These are phyloP conservation scores for Gamarada debralockiae DNA, from an alignment of 495 filamentous ascomycete species.

Conservation along the genomic window DNA sequence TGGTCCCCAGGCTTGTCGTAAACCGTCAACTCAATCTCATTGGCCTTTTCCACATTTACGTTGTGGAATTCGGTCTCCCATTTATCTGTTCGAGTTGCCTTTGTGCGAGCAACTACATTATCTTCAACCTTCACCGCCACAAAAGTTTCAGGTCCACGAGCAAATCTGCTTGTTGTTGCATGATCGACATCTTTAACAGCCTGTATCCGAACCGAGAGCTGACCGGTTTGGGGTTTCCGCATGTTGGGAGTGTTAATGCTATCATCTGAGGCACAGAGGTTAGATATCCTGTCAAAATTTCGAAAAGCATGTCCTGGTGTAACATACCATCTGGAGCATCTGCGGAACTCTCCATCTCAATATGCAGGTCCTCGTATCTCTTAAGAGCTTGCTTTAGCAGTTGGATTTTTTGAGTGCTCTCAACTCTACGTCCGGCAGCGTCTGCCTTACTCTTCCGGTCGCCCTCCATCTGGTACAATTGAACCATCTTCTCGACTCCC, in stretches of 20 bases:
- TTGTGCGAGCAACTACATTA: constrained; percentile 80
- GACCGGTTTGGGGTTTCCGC: constrained; percentile 87
- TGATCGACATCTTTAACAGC: constrained; percentile 94
- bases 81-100: constrained; percentile 75
- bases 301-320: too few relatives aligned
- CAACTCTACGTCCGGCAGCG: constrained; percentile 80
- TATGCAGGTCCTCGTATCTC: constrained; percentile 94
- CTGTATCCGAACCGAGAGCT: constrained; percentile 77
- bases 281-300: too few relatives aligned
- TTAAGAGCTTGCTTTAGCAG: constrained; percentile 92
- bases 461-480: constrained; percentile 95
- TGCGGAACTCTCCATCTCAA: constrained; percentile 76
- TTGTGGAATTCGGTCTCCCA: constrained; percentile 90
- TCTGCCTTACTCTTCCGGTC: constrained; percentile 91
- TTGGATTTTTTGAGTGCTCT: constrained; percentile 97
- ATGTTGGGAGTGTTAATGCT: constrained; percentile 92
- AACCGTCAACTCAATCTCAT: constrained; percentile 94
- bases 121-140: constrained; percentile 96
- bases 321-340: constrained; percentile 84
- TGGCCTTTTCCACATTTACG: constrained; percentile 93
- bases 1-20: constrained; percentile 88
- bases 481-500: constrained; percentile 98
- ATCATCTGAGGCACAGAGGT: too few relatives aligned
- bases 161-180: constrained; percentile 79
- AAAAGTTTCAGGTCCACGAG: constrained; percentile 88